A percentile compares a stretch with the other conserved stretches of the same genome.
phyloP scores from a whole-genome alignment of 306 rosid genomes.

The Mimosa pudica region DNA sequence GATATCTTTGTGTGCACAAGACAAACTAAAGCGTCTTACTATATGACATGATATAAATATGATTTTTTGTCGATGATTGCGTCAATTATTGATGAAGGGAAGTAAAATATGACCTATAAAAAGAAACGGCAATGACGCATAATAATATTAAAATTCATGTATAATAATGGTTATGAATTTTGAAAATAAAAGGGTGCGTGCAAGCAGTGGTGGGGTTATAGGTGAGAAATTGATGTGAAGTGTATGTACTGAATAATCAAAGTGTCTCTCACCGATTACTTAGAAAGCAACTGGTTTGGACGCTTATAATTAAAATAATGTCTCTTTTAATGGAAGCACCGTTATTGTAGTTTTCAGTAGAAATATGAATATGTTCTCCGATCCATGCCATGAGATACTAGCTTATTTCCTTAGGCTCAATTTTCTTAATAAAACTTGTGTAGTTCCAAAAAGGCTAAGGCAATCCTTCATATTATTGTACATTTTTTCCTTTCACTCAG shows the following conservation, averaged over 20 bases:
- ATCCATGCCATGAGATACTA: too few species aligned
- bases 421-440: too few species aligned
- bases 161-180: not conserved
- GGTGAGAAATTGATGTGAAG: not conserved
- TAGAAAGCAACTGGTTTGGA: slow-evolving; percentile 33
- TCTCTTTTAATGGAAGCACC: not conserved
- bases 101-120: not conserved
- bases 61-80: not conserved
- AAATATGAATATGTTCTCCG: too few species aligned
- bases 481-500: not conserved
- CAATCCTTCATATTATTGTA: not conserved
- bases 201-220: not conserved
- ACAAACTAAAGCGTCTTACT: not conserved
- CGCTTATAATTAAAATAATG: not conserved
- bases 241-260: slow-evolving; percentile 29
- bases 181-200: not conserved
- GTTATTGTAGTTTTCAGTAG: too few species aligned
- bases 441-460: too few species aligned
- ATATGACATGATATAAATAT: too few species aligned
- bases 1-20: not conserved
- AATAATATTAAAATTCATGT: too few species aligned
- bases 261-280: slow-evolving; percentile 25
- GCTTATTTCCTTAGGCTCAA: too few species aligned
- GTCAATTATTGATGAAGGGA: not conserved
- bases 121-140: not conserved